phyloP scores from a whole-genome alignment of 2,329 filamentous ascomycete genomes.

The Calcarisporium arbuscula region DNA sequence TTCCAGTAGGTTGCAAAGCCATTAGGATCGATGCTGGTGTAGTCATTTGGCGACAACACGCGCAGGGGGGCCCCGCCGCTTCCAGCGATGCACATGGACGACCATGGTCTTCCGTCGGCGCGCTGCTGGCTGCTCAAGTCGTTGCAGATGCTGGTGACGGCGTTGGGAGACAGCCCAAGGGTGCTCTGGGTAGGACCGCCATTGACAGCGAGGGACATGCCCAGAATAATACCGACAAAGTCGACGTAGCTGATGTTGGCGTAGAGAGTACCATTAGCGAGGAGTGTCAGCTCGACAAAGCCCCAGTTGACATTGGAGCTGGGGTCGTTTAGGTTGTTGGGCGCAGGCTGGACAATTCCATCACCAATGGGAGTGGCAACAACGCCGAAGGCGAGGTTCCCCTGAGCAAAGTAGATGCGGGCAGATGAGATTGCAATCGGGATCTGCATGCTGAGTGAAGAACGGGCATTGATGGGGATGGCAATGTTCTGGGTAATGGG shows the following conservation, averaged over 20 bases:
- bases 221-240: conserved; percentile 40
- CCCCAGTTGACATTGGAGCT: conserved; percentile 38
- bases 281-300: conserved; percentile 40
- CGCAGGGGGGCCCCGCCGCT: conserved; percentile 29
- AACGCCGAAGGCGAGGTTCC: conserved; percentile 33
- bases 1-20: conserved; percentile 34
- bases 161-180: conserved; percentile 26
- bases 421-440: conserved; percentile 33
- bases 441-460: conserved; percentile 30
- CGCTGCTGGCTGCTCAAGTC: conserved; percentile 29
- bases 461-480: conserved; percentile 32
- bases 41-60: conserved; percentile 35
- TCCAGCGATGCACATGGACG: conserved; percentile 33
- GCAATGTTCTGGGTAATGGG: conserved; percentile 29
- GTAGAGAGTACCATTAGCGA: conserved; percentile 28
- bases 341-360: conserved; percentile 39
- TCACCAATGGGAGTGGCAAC: conserved; percentile 22
- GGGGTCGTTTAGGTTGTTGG: conserved; percentile 34
- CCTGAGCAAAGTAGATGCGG: conserved; percentile 37
- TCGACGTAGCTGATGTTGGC: conserved; percentile 44
- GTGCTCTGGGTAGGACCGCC: conserved; percentile 26
- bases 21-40: conserved; percentile 24
- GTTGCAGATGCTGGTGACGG: conserved; percentile 31
- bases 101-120: conserved; percentile 34
- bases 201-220: conserved; percentile 35